Evolutionary conservation across 805 yeast genomes (phyloP).

Genomic region (Ogataea ganodermae): DNA sequence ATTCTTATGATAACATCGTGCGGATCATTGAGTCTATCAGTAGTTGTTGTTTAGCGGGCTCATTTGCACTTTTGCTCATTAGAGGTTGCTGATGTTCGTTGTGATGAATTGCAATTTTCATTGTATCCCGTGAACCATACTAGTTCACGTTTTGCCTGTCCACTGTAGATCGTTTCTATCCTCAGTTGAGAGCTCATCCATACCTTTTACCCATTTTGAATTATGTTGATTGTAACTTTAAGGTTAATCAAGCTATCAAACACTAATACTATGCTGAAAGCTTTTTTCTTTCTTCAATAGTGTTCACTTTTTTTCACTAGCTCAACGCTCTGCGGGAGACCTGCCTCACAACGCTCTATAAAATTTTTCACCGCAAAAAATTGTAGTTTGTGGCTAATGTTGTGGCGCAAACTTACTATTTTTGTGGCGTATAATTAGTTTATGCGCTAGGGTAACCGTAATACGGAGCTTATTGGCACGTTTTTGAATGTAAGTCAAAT

Average conservation of each 20-base stretch:
- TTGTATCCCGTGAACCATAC: neutral
- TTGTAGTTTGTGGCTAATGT: constrained; percentile 5
- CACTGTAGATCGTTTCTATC: neutral
- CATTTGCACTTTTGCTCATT: too few species aligned
- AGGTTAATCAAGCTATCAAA: constrained; percentile 6
- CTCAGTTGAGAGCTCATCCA: constrained; percentile 22
- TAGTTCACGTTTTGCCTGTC: neutral
- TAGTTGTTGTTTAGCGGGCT: too few species aligned
- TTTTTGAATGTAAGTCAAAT: neutral
- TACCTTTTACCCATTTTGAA: constrained; percentile 54
- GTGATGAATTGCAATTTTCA: neutral
- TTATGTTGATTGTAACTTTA: constrained; percentile 18
- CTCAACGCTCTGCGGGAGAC: constrained; percentile 5
- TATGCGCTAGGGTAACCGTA: constrained; percentile 3
- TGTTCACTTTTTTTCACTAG: constrained; percentile 4
- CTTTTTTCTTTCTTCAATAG: constrained; percentile 1
- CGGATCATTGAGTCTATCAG: too few species aligned
- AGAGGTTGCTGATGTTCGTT: too few species aligned
- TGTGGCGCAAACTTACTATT: neutral
- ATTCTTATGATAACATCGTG: too few species aligned
- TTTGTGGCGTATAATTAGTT: constrained; percentile 2
- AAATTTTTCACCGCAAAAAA: constrained; percentile 12
- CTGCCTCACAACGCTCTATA: constrained; percentile 6
- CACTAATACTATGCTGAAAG: constrained; percentile 1
- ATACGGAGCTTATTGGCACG: constrained; percentile 5